These are phyloP conservation scores for Lachancea dasiensis DNA, from an alignment of 805 yeast genomes.

Conservation along the genomic window DNA sequence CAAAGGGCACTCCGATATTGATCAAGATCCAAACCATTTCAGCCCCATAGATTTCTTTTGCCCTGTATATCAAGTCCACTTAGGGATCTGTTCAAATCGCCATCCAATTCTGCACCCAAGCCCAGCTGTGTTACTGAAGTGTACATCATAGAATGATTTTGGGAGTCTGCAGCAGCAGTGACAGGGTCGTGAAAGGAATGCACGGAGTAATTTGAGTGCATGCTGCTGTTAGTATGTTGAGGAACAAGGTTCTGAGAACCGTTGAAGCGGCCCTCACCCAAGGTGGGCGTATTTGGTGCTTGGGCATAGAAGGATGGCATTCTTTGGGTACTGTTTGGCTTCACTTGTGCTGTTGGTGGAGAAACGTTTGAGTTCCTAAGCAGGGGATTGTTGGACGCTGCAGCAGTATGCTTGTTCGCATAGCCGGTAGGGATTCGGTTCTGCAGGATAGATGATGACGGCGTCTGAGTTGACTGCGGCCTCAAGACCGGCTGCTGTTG, in stretches of 20 bases:
- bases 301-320: constrained; percentile 13
- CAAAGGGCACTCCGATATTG: too few relatives aligned
- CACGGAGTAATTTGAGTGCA: constrained; percentile 30
- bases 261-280: constrained; percentile 8
- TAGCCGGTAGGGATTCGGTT: constrained; percentile 33
- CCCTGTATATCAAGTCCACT: constrained; percentile 30
- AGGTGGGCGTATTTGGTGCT: constrained; percentile 12
- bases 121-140: constrained; percentile 15
- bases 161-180: constrained; percentile 3
- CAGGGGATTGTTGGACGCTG: constrained; percentile 27
- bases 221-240: constrained; percentile 32
- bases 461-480: constrained; percentile 27
- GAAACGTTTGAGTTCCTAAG: constrained; percentile 28
- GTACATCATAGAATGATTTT: constrained; percentile 19
- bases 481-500: constrained; percentile 29
- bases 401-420: constrained; percentile 15
- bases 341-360: constrained; percentile 19
- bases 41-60: constrained; percentile 14
- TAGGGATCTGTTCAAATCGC: constrained; percentile 29
- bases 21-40: too few relatives aligned
- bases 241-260: constrained; percentile 19
- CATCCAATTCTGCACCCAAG: constrained; percentile 22
- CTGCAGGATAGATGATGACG: constrained; percentile 23
- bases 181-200: constrained; percentile 24
- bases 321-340: constrained; percentile 12